These are phyloP conservation scores for Solanum peruvianum DNA, from an alignment of 257 asterid genomes.

Conservation along the genomic window DNA sequence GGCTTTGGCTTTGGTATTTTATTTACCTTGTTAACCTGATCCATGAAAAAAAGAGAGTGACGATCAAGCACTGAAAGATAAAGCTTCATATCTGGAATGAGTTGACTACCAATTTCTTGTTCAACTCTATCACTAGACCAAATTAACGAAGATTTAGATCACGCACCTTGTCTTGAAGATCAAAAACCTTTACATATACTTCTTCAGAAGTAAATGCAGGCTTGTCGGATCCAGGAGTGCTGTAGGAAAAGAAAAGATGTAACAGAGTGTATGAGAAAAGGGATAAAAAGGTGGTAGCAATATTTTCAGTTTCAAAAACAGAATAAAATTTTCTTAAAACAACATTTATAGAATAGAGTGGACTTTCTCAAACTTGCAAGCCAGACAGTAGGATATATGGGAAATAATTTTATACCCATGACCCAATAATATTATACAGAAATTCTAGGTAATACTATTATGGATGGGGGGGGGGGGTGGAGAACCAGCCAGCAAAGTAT, in stretches of 20 bases:
- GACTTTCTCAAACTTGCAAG: neutral
- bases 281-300: neutral
- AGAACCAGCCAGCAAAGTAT: neutral
- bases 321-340: neutral
- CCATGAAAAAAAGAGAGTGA: neutral
- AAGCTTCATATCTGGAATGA: neutral
- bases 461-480: neutral
- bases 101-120: neutral
- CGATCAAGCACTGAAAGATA: neutral
- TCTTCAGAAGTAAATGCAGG: slow-evolving; percentile 89
- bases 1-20: slow-evolving; percentile 95
- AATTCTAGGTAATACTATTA: neutral
- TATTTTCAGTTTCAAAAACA: neutral
- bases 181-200: slow-evolving; percentile 51
- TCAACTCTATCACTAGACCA: neutral
- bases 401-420: neutral
- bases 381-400: neutral
- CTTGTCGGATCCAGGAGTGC: slow-evolving; percentile 51
- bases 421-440: neutral
- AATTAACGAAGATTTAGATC: neutral
- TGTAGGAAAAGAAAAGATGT: slow-evolving; percentile 15
- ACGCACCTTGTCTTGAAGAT: slow-evolving; percentile 81
- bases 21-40: slow-evolving; percentile 60
- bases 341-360: neutral
- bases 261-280: neutral